Conservation (phyloP, 1,139 yeast species). For the Hemisphaericaspora xylofermentans region DNA sequence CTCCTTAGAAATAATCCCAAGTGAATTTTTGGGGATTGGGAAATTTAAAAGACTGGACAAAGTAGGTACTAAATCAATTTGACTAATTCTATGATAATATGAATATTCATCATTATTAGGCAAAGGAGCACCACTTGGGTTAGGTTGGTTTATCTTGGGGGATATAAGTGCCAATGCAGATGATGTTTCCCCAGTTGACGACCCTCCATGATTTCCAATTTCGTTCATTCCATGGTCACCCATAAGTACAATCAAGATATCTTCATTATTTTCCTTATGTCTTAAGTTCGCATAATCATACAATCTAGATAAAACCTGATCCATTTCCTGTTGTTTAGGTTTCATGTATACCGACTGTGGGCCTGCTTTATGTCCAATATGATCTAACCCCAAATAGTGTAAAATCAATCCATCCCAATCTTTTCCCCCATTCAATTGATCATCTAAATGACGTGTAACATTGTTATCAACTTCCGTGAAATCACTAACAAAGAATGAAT, state of each 20-base stretch:
- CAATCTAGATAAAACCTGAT: conserved; percentile 54
- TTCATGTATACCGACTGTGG: conserved; percentile 80
- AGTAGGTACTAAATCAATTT: conserved; percentile 88
- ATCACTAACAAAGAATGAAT: conserved; percentile 91
- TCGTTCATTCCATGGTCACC: conserved; percentile 98
- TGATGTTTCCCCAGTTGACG: conserved; percentile 87
- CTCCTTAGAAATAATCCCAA: conserved; percentile 69
- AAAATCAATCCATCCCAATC: conserved; percentile 85
- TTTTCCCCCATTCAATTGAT: conserved; percentile 40
- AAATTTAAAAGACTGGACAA: conserved; percentile 68
- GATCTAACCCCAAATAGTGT: conserved; percentile 92
- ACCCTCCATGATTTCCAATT: conserved; percentile 94
- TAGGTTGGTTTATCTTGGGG: conserved; percentile 42
- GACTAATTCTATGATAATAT: conserved; percentile 60
- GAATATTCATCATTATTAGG: conserved; percentile 40
- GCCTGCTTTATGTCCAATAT: conserved; percentile 97
- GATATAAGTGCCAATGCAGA: conserved; percentile 77
- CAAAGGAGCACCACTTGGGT: conserved; percentile 34
- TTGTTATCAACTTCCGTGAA: conserved; percentile 91
- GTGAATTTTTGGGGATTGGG: conserved; percentile 82
- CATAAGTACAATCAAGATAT: conserved; percentile 64
- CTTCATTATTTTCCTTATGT: conserved; percentile 35
- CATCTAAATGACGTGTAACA: conserved; percentile 81
- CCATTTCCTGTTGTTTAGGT: conserved; percentile 84
- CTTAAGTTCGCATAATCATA: conserved; percentile 39